Base-by-base conservation (phyloP, 768 basidiomycete species). In the Pleurotus sapidus region DNA sequence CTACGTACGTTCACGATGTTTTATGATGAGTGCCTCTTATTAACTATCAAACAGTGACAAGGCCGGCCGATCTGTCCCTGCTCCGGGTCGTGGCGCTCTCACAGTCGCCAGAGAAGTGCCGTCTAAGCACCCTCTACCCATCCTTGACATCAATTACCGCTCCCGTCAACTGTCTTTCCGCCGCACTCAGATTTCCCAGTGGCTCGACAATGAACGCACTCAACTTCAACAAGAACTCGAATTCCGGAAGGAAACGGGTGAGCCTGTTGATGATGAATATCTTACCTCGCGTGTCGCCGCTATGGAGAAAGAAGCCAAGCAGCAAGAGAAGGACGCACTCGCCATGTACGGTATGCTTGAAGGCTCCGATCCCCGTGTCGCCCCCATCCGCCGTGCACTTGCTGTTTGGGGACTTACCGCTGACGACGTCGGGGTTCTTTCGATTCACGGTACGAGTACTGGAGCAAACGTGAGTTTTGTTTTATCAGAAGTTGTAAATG, bases 11-110 rank as follows among this genome's bases (percentile, higher is more conserved):
- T 9, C 27, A 23, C 57, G 4, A 11, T 23, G 37, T 37, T 53
- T 53, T 11, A 43, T 45, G 34, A 23, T 40, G 23, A 38, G 14
- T 9, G 60, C 25, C 17, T 57, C 47, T 40, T 53, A 25, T 20
- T 42, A 37, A 23, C 46, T 37, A n/a, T 24, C 24, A 11, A 18
- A 43, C 62, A 96, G 91, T 63, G 97, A 99, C 79, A 99, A 99
- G 76, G 96, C 97, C 59, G 97, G 97, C 15, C 94, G 97, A 49
- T 98, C 95, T 3, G 87, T 99, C 57, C 97, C 97, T 46, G 97
- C 97, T 59, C 97, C 97, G 49, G 97, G 97, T 57, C 88, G 88
- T 58, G 97, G 97, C 62, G 91, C 94, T 24, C 83, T 99, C 39
- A 84, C 87, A 8, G 86, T 95, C 56, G 97, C 94, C 12, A 83